Conservation (phyloP, 805 yeast genomes). For the Millerozyma miso region DNA sequence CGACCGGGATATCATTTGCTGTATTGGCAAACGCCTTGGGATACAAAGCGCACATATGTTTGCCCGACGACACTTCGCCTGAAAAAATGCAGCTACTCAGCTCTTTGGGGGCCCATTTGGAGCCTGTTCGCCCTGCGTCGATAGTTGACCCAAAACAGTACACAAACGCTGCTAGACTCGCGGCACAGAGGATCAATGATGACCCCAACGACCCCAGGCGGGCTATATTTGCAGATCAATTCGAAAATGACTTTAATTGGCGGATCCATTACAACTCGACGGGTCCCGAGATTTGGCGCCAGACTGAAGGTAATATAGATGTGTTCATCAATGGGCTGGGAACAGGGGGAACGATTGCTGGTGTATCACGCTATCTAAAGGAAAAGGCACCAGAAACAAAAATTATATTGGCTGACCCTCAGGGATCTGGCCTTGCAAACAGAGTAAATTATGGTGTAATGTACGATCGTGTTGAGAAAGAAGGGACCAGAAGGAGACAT, state of each 20-base stretch:
- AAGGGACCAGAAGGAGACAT: constrained; percentile 90
- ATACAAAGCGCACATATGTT: constrained; percentile 84
- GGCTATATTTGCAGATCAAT: constrained; percentile 92
- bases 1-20: constrained; percentile 93
- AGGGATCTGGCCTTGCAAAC: constrained; percentile 88
- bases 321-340: constrained; percentile 90
- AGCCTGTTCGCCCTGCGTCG: constrained; percentile 89
- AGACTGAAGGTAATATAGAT: constrained; percentile 62
- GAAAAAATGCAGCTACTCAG: constrained; percentile 74
- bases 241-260: constrained; percentile 93
- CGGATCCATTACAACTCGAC: constrained; percentile 73
- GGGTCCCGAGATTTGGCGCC: constrained; percentile 70
- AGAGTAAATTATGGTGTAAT: constrained; percentile 86
- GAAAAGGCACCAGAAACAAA: constrained; percentile 32
- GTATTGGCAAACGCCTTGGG: constrained; percentile 87
- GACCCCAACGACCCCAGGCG: constrained; percentile 33
- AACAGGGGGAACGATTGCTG: constrained; percentile 95
- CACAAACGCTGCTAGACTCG: constrained; percentile 76
- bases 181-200: constrained; percentile 50
- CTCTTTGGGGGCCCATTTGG: constrained; percentile 76
- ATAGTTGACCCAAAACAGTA: constrained; percentile 92
- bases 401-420: constrained; percentile 86
- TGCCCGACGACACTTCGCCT: constrained; percentile 88
- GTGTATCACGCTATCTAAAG: constrained; percentile 79
- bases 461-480: constrained; percentile 85